Evolutionary conservation across 2,329 filamentous ascomycete species (phyloP).

Genomic region (Trichoderma sp.): DNA sequence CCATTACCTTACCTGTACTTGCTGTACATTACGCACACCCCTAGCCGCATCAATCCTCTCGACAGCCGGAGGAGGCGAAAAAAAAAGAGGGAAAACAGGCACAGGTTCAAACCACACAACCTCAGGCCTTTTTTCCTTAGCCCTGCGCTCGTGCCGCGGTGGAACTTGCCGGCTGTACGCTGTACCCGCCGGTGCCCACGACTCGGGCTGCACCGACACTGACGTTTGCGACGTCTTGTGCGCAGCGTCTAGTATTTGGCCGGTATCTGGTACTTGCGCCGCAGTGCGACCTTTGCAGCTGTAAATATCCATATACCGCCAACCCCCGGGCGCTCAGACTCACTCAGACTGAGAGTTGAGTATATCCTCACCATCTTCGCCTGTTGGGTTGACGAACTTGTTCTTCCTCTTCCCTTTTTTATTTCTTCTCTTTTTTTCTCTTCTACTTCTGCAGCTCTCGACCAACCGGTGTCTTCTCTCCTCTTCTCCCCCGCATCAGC

Average conservation of each 20-base stretch:
- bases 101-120: not conserved
- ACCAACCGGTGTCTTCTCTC: not conserved
- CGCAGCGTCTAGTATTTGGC: not conserved
- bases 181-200: not conserved
- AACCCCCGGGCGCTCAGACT: not conserved
- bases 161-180: not conserved
- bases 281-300: not conserved
- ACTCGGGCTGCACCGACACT: not conserved
- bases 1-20: not conserved
- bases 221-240: not conserved
- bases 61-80: not conserved
- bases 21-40: not conserved
- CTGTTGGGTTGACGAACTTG: not conserved
- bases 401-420: not conserved
- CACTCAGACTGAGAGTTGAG: not conserved
- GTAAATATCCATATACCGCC: conserved; percentile 1
- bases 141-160: conserved; percentile 2
- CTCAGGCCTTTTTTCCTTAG: not conserved
- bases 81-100: not conserved
- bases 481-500: not conserved
- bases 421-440: not conserved
- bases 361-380: not conserved
- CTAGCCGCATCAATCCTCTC: not conserved
- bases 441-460: not conserved
- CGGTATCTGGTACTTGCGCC: not conserved